Conservation (phyloP, 106 monocot species). For the Triglochin maritima region DNA sequence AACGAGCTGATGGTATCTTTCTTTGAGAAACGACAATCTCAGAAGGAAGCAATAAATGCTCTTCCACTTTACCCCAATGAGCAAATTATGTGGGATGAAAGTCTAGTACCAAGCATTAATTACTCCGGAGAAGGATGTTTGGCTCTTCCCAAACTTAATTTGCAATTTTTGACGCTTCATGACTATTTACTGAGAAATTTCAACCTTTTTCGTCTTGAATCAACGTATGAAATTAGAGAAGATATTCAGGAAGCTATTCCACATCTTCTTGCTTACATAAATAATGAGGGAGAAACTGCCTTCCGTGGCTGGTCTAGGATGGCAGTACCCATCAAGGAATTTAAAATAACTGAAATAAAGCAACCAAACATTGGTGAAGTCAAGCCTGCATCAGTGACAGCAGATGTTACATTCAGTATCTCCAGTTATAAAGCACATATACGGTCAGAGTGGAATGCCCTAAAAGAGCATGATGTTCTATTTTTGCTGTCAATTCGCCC, state of each 20-base stretch:
- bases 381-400: conserved; percentile 86
- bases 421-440: conserved; percentile 84
- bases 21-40: conserved; percentile 96
- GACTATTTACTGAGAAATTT: conserved; percentile 94
- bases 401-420: conserved; percentile 80
- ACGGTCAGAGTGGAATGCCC: conserved; percentile 88
- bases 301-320: conserved; percentile 99
- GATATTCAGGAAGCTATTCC: conserved; percentile 99
- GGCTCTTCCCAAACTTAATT: conserved; percentile 95
- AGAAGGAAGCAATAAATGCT: conserved; percentile 99
- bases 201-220: conserved; percentile 97
- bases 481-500: conserved; percentile 93
- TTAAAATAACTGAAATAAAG: conserved; percentile 75
- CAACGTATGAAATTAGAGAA: conserved; percentile 98
- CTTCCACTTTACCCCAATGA: conserved; percentile 97
- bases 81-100: conserved; percentile 99
- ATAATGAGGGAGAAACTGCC: conserved; percentile 89
- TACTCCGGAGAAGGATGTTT: conserved; percentile 98
- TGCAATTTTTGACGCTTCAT: conserved; percentile 95
- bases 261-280: conserved; percentile 86
- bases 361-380: conserved; percentile 98
- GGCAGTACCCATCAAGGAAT: conserved; percentile 89
- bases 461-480: conserved; percentile 98
- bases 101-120: conserved; percentile 95
- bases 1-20: conserved; percentile 73